Percentiles rank a stretch among this genome's conserved stretches.
Conservation (phyloP, 106 monocot species). For the Dendrobium catenatum region DNA sequence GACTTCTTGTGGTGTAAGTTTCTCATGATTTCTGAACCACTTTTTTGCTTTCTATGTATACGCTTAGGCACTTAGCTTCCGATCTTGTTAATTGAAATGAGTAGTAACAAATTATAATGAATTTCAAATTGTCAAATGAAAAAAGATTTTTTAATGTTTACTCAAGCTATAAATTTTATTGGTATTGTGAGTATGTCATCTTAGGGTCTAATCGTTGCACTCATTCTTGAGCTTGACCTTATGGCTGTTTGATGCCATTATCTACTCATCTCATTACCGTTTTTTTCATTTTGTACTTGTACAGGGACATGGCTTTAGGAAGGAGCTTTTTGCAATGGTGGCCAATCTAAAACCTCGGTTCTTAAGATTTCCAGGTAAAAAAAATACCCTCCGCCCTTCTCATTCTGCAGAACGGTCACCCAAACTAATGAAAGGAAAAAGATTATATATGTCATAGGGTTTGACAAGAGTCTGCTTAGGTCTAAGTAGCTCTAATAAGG, state of each 20-base stretch:
- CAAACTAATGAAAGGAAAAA: not conserved
- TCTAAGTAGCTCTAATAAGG: not conserved
- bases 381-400: not conserved
- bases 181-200: not conserved
- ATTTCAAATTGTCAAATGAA: too few relatives aligned
- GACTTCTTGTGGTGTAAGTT: not conserved
- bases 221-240: not conserved
- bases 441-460: not conserved
- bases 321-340: slow-evolving; percentile 79
- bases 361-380: slow-evolving; percentile 82
- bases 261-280: not conserved
- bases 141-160: too few relatives aligned
- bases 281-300: slow-evolving; percentile 4
- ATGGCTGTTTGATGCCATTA: not conserved
- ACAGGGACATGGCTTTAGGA: slow-evolving; percentile 92
- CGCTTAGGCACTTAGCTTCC: too few relatives aligned
- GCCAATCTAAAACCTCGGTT: slow-evolving; percentile 69
- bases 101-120: too few relatives aligned
- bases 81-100: too few relatives aligned
- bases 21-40: not conserved
- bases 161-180: too few relatives aligned
- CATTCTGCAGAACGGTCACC: not conserved
- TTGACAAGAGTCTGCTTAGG: not conserved
- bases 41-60: too few relatives aligned
- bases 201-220: not conserved